Evolutionary conservation across 2,329 filamentous ascomycete species (phyloP), one percentile per base, ranked within the genome.

Genomic region (Ampelomyces quisqualis): DNA sequence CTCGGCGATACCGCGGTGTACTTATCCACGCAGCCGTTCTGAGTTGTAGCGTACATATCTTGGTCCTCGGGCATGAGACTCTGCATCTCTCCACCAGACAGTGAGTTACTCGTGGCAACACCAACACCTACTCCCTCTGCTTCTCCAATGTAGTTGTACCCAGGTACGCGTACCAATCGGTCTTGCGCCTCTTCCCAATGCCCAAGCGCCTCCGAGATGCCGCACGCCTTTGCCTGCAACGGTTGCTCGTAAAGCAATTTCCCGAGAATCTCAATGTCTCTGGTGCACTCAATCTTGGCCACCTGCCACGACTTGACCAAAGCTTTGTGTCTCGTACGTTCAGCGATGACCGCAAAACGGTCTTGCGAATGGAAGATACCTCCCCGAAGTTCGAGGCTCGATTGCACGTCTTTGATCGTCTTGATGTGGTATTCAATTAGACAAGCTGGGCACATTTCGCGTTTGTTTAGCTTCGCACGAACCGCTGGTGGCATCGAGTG

Each of bases 341-440:
- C 23, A 1, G 20, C 27, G 9, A 31, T 29, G 10, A 15, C 13
- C 18, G 27, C 13, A 10, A 15, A 26, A 4, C 19, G 5, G 26
- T 15, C 32, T 34, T 42, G 4, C n/a, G 49, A 52, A 5, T 32
- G 19, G 7, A 53, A 53, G n/a, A 57, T 36, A 17, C 53, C 49
- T 4, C 47, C 47, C 4, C 51, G 51, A 10, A 21, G 17, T 24
- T 31, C 21, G 3, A 56, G 21, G 4, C 18, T 43, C 3, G 21
- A 27, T 23, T 50, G 48, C 5, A 15, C 27, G 9, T 38, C 34
- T 20, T 36, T 38, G 5, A 54, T 39, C 19, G 43, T 38, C 7
- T 31, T 28, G 11, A 50, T 47, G 28, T 42, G 36, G 9, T 35
- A 18, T 5, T 38, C 19, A 10, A 50, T 26, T 5, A 38, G 17